Evolutionary conservation across 2,329 filamentous ascomycete species (phyloP), one percentile per base, ranked within the genome.

Genomic region (Ophiostoma triangulosporum): DNA sequence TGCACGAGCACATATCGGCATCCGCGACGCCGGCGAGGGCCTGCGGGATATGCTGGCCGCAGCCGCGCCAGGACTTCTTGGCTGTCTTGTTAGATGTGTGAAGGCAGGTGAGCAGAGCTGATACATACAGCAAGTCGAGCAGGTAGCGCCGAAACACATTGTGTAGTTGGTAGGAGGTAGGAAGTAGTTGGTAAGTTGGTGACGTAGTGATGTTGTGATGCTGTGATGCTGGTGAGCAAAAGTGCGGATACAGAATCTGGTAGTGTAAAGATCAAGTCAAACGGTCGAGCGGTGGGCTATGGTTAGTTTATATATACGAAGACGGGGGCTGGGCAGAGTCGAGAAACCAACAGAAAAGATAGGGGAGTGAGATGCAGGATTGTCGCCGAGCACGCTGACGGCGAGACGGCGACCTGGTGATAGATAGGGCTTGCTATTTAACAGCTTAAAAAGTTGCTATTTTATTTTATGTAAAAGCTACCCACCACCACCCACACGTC

Each of bases 21-120:
- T 74, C 68, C 29, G 70, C 64, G 4, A 75, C 64, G 54, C 67
- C 65, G 31, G 64, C 58, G 45, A 76, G 66, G n/a, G 71, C 73
- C 14, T 66, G 62, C 8, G 70, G 65, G 55, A 75, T 68, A 60
- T 76, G 73, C 53, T 57, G 65, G 50, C 73, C 73, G 64, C 73
- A 76, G 57, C 73, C 73, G 56, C 71, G 69, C 73, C 73, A 75
- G 26, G 72, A 62, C 59, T 70, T 67, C 62, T 73, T 74, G 27
- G 69, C 73, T 75, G 54, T 15, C 4, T 32, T 8, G 9, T 32
- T 20, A 48, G 46, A 33, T 22, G 27, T 15, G 6, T 48, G 26
- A 5, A 4, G 26, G 12, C 2, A 36, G 3, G 31, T 22, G 60
- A 54, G 48, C 59, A 57, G 59, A 56, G 38, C 14, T 1, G 20